Conservation (phyloP, 106 monocot genomes). For the Dioscorea zingiberensis region DNA sequence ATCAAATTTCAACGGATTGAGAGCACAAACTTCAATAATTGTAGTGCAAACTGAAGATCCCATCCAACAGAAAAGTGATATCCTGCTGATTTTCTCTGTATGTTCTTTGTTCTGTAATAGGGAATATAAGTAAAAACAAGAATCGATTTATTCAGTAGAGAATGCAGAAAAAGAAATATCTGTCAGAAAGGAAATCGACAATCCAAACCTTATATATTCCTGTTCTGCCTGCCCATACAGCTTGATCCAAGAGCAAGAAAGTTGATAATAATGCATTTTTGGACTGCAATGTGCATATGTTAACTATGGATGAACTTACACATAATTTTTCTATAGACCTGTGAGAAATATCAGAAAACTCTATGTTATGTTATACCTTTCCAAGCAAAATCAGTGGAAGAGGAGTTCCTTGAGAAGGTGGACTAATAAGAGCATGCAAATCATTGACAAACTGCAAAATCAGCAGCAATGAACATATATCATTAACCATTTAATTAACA, state of each 20-base stretch:
- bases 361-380: conserved; percentile 68
- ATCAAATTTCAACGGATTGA: background rate
- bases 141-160: background rate
- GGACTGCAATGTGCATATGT: conserved; percentile 35
- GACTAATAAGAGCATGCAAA: conserved; percentile 82
- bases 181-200: background rate
- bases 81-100: conserved; percentile 53
- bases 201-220: conserved; percentile 82
- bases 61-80: conserved; percentile 75
- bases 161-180: background rate
- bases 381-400: conserved; percentile 75
- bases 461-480: too few relatives aligned
- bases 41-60: conserved; percentile 58
- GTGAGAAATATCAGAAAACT: background rate
- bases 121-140: background rate
- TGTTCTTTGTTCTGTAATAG: conserved; percentile 59
- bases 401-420: conserved; percentile 60
- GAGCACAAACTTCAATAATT: conserved; percentile 41
- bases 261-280: conserved; percentile 90
- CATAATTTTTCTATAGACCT: background rate
- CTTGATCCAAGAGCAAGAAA: conserved; percentile 92
- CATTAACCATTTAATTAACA: too few relatives aligned
- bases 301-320: background rate
- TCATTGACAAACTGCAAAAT: conserved; percentile 83
- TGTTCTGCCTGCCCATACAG: conserved; percentile 82